Percentiles rank a stretch among this genome's conserved stretches.
Evolutionary conservation across 176 grass and related monocot genomes (phyloP).

Genomic region (Musa troglodytarum): DNA sequence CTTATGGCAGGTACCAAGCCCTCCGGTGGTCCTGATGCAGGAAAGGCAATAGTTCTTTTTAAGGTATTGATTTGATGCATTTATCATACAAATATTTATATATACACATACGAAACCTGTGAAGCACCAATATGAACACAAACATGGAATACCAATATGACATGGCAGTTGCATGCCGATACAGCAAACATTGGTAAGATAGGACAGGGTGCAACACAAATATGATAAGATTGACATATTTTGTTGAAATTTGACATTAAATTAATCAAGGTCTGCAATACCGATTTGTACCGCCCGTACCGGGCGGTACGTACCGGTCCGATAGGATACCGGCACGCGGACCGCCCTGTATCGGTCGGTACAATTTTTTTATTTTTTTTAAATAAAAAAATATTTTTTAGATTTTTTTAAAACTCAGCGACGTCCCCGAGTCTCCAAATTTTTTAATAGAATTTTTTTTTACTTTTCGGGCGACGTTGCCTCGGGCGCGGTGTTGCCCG

Average conservation of each 20-base stretch:
- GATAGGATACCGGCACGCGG: no score
- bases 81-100: background rate
- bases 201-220: background rate
- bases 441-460: no score
- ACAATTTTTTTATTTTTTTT: no score
- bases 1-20: slow-evolving; percentile 33
- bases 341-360: no score
- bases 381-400: no score
- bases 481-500: no score
- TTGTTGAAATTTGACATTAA: background rate
- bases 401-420: no score
- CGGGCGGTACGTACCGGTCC: no score
- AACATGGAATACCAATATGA: background rate
- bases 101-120: background rate
- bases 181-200: background rate
- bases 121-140: background rate
- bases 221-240: background rate
- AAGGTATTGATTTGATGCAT: slow-evolving; percentile 43
- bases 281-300: no score
- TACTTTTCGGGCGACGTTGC: no score
- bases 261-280: no score
- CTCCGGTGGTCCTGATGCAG: slow-evolving; percentile 46
- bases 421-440: no score
- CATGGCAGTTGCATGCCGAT: background rate
- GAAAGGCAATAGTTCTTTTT: slow-evolving; percentile 84